A percentile compares a stretch with the other conserved stretches of the same genome.
Evolutionary conservation across 2,329 filamentous ascomycete genomes (phyloP).

Genomic region (Fusarium newnesense): DNA sequence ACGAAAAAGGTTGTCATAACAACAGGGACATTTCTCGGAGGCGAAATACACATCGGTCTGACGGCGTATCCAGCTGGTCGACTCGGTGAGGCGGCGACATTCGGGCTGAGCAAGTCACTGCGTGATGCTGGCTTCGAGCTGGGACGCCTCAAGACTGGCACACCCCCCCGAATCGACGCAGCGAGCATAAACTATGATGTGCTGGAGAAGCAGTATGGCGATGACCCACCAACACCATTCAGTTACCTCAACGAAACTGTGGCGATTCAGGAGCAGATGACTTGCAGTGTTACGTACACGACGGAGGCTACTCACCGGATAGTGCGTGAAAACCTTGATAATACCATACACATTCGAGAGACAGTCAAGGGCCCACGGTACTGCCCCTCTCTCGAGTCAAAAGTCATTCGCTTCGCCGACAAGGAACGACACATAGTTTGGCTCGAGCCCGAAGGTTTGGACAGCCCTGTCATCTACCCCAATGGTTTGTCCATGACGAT

Average conservation of each 20-base stretch:
- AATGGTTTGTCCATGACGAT: slow-evolving; percentile 99
- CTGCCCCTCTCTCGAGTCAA: slow-evolving; percentile 94
- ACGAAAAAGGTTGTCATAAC: slow-evolving; percentile 91
- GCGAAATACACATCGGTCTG: slow-evolving; percentile 95
- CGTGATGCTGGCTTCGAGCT: slow-evolving; percentile 88
- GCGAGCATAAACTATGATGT: slow-evolving; percentile 82
- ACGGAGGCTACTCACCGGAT: slow-evolving; percentile 85
- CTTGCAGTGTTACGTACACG: slow-evolving; percentile 89
- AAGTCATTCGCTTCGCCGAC: slow-evolving; percentile 86
- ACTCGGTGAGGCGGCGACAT: slow-evolving; percentile 93
- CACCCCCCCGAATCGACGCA: slow-evolving; percentile 85
- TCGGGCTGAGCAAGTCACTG: slow-evolving; percentile 90
- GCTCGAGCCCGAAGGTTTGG: slow-evolving; percentile 96
- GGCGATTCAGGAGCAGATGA: slow-evolving; percentile 81
- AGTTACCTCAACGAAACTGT: slow-evolving; percentile 88
- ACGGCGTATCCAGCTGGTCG: slow-evolving; percentile 86
- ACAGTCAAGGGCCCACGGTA: slow-evolving; percentile 94
- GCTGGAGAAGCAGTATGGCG: slow-evolving; percentile 80
- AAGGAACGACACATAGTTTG: slow-evolving; percentile 89
- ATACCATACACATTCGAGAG: slow-evolving; percentile 95
- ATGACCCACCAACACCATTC: slow-evolving; percentile 88
- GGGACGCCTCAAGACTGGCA: slow-evolving; percentile 94
- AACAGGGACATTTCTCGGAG: slow-evolving; percentile 93
- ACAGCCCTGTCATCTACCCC: slow-evolving; percentile 90
- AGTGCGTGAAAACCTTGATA: slow-evolving; percentile 89